Evolutionary conservation across 2,329 filamentous ascomycete species (phyloP).

Genomic region (Fusarium robinianum): DNA sequence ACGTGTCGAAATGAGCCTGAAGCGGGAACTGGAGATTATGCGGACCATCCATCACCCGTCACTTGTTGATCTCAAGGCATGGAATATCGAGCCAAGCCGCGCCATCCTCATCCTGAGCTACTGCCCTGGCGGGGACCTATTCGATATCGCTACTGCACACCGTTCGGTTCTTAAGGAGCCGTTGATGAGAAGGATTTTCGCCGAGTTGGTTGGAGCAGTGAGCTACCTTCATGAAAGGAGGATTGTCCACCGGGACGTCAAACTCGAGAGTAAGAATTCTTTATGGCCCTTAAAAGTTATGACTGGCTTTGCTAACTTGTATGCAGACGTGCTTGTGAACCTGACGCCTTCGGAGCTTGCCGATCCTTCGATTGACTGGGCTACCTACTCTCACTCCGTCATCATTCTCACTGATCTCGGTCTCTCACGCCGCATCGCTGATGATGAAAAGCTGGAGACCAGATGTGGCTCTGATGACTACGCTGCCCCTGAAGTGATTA

Average conservation of each 20-base stretch:
- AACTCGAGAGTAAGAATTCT: conserved; percentile 78
- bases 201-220: conserved; percentile 84
- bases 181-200: conserved; percentile 82
- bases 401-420: conserved; percentile 91
- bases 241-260: conserved; percentile 97
- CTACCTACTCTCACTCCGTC: conserved; percentile 77
- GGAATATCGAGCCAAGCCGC: conserved; percentile 80
- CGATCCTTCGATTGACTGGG: conserved; percentile 68
- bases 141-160: conserved; percentile 82
- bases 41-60: conserved; percentile 86
- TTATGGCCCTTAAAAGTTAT: not conserved
- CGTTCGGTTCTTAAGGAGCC: conserved; percentile 67
- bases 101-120: conserved; percentile 88
- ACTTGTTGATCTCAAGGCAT: conserved; percentile 87
- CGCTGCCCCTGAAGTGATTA: conserved; percentile 92
- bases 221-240: conserved; percentile 81
- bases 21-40: conserved; percentile 94
- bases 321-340: conserved; percentile 86
- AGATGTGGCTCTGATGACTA: conserved; percentile 97
- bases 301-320: conserved; percentile 6
- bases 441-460: conserved; percentile 87
- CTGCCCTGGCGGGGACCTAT: conserved; percentile 91
- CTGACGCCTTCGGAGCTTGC: conserved; percentile 70
- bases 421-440: conserved; percentile 81
- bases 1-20: conserved; percentile 88